Conservation (phyloP, 2,329 filamentous ascomycete genomes). For the Shiraia sp. region DNA sequence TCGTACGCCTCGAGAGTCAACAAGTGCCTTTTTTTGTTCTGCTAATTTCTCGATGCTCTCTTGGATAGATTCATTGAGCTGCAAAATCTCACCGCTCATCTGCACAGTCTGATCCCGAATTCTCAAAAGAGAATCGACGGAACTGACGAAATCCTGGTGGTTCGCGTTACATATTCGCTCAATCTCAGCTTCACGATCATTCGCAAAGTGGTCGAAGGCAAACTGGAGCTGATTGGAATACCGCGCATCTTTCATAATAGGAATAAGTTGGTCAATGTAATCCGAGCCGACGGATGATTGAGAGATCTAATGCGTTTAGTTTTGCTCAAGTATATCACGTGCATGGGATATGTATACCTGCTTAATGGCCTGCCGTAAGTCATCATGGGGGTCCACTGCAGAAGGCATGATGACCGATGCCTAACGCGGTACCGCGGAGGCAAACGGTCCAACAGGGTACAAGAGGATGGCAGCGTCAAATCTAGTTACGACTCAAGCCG, state of each 20-base stretch:
- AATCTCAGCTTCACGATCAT: conserved; percentile 86
- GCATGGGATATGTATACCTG: conserved; percentile 45
- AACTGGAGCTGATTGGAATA: conserved; percentile 76
- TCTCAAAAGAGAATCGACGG: conserved; percentile 89
- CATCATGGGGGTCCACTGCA: conserved; percentile 51
- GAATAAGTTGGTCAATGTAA: conserved; percentile 94
- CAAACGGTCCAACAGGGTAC: background rate
- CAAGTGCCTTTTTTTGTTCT: conserved; percentile 89
- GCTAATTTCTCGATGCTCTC: conserved; percentile 91
- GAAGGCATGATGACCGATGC: conserved; percentile 36
- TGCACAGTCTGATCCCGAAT: conserved; percentile 89
- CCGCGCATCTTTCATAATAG: conserved; percentile 88
- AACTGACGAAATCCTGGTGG: conserved; percentile 93
- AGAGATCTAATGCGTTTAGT: conserved; percentile 69
- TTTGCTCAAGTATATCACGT: background rate
- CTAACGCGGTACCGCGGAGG: conserved; percentile 5
- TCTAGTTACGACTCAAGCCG: background rate
- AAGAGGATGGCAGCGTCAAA: background rate
- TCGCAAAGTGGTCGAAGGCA: conserved; percentile 78
- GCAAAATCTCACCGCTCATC: conserved; percentile 86
- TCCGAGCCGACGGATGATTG: conserved; percentile 89
- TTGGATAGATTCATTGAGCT: conserved; percentile 93
- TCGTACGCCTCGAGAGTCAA: conserved; percentile 87
- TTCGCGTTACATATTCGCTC: conserved; percentile 93
- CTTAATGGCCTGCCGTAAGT: conserved; percentile 53